phyloP scores from a whole-genome alignment of 495 filamentous ascomycete species.

The Penicillium psychrofluorescens region DNA sequence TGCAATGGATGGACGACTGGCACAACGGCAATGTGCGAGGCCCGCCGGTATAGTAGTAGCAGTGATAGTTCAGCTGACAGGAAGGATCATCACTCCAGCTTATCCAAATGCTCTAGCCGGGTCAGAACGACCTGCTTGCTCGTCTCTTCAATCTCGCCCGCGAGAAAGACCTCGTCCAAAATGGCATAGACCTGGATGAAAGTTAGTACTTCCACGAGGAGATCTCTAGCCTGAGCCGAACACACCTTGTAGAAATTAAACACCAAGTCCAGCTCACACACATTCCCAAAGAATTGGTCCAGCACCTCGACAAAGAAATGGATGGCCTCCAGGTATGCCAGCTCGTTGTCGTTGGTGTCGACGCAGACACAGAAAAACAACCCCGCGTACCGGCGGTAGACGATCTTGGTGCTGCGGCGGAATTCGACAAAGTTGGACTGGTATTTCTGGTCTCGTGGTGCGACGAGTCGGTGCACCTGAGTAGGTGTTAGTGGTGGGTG shows the following conservation, averaged over 20 bases:
- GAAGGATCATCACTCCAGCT: slow-evolving; percentile 60
- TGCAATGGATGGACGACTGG: slow-evolving; percentile 9
- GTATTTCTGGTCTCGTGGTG: slow-evolving; percentile 96
- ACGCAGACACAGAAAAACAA: slow-evolving; percentile 99
- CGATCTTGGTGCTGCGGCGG: slow-evolving; percentile 72
- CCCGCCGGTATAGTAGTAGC: too few species aligned
- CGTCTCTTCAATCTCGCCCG: slow-evolving; percentile 96
- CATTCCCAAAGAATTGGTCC: slow-evolving; percentile 97
- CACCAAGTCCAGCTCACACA: slow-evolving; percentile 96
- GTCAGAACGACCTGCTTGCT: slow-evolving; percentile 97
- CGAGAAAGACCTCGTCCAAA: slow-evolving; percentile 93
- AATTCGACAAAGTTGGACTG: slow-evolving; percentile 99
- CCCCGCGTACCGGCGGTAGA: slow-evolving; percentile 93
- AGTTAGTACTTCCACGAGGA: slow-evolving; percentile 7
- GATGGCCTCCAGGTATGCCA: slow-evolving; percentile 94
- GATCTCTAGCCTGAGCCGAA: neutral
- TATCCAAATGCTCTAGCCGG: slow-evolving; percentile 89
- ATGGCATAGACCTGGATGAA: slow-evolving; percentile 83
- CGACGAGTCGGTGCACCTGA: slow-evolving; percentile 92
- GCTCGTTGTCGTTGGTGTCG: slow-evolving; percentile 97
- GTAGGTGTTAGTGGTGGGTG: neutral
- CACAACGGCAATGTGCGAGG: neutral
- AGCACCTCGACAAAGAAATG: slow-evolving; percentile 99
- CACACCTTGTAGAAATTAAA: slow-evolving; percentile 91
- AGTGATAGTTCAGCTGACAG: too few species aligned